Percentiles rank a stretch among this genome's conserved stretches.
These are phyloP conservation scores for Apodospora peruviana DNA, from an alignment of 495 filamentous ascomycete species.

Conservation along the genomic window DNA sequence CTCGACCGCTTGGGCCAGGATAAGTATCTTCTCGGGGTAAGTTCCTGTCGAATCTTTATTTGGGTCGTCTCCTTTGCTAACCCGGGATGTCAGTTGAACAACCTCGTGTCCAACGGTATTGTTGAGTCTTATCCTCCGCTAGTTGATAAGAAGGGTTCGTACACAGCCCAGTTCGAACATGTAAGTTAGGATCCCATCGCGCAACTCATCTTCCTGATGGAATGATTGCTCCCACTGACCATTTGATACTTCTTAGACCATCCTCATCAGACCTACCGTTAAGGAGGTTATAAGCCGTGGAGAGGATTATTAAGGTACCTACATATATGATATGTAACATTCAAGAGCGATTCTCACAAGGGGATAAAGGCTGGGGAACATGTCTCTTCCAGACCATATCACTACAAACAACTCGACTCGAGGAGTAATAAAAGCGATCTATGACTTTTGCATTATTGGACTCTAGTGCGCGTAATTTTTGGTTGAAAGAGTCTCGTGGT, in stretches of 20 bases:
- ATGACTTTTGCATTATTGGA: too few relatives aligned
- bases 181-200: slow-evolving; percentile 54
- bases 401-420: too few relatives aligned
- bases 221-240: too few relatives aligned
- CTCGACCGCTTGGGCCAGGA: slow-evolving; percentile 81
- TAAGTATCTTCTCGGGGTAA: slow-evolving; percentile 79
- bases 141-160: slow-evolving; percentile 88
- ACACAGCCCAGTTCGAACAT: slow-evolving; percentile 93
- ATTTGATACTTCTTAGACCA: slow-evolving; percentile 51
- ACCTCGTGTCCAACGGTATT: slow-evolving; percentile 75
- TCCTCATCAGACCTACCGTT: slow-evolving; percentile 76
- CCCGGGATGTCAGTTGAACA: slow-evolving; percentile 60
- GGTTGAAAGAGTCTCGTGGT: too few relatives aligned
- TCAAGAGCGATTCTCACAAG: too few relatives aligned
- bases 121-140: slow-evolving; percentile 88
- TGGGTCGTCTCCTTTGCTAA: slow-evolving; percentile 17
- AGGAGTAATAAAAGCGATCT: too few relatives aligned
- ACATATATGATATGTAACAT: too few relatives aligned
- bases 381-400: background rate
- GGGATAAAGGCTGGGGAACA: background rate
- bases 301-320: slow-evolving; percentile 65
- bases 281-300: slow-evolving; percentile 93
- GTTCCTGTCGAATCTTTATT: slow-evolving; percentile 20
- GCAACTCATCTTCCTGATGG: too few relatives aligned
- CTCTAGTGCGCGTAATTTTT: too few relatives aligned